A percentile compares a stretch with the other conserved stretches of the same genome.
phyloP scores from a whole-genome alignment of 495 filamentous ascomycete genomes.

The Filosporella fistucella region DNA sequence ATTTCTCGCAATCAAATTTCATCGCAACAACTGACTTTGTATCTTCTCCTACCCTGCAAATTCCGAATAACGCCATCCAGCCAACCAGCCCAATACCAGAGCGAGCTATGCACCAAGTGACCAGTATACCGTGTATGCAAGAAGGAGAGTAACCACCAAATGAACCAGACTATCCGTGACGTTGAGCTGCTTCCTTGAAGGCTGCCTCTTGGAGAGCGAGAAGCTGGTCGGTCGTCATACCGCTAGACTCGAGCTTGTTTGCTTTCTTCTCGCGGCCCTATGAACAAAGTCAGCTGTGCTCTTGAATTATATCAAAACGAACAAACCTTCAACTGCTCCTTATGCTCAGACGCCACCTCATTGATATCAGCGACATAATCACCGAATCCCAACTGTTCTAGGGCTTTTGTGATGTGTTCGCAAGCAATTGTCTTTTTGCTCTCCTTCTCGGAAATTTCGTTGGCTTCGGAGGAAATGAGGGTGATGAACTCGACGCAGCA shows the following conservation, averaged over 20 bases:
- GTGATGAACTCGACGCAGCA: conserved; percentile 99
- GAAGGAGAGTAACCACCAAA: not conserved
- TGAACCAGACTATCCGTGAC: conserved; percentile 28
- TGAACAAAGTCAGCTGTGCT: conserved; percentile 5
- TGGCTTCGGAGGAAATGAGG: conserved; percentile 92
- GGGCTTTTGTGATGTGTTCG: conserved; percentile 91
- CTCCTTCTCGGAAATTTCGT: conserved; percentile 97
- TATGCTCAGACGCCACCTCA: conserved; percentile 85
- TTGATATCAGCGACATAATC: conserved; percentile 86
- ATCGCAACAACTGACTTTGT: too few species aligned
- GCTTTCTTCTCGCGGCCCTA: conserved; percentile 94
- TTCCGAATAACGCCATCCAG: not conserved
- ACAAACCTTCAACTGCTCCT: conserved; percentile 83
- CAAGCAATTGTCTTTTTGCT: conserved; percentile 98
- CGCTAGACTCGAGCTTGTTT: conserved; percentile 93
- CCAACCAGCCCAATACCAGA: conserved; percentile 6
- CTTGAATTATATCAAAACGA: not conserved
- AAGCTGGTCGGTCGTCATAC: conserved; percentile 83
- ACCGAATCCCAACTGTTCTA: conserved; percentile 83
- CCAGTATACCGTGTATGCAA: too few species aligned
- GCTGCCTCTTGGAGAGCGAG: conserved; percentile 84
- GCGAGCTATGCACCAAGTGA: not conserved
- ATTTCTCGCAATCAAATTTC: too few species aligned
- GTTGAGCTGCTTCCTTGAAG: conserved; percentile 67
- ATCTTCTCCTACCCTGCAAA: too few species aligned